Evolutionary conservation across 495 filamentous ascomycete species (phyloP).

Genomic region (Hyphodiscus hymeniophilus): DNA sequence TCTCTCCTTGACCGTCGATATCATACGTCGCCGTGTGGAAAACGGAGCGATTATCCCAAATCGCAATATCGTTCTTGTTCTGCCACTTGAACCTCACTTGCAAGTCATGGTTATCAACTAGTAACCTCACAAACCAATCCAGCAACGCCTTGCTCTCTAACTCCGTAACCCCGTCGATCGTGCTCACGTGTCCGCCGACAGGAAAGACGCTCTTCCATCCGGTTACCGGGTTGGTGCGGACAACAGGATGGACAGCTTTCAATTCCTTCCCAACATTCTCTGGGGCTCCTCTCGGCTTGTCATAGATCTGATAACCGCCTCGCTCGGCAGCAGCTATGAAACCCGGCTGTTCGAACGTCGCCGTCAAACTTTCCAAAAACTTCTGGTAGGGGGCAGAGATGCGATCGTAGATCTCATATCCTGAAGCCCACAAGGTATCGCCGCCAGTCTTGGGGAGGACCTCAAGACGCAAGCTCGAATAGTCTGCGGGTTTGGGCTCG

Average conservation of each 20-base stretch:
- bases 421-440: conserved; percentile 64
- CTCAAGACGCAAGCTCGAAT: conserved; percentile 50
- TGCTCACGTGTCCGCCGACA: conserved; percentile 50
- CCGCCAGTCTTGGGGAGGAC: conserved; percentile 66
- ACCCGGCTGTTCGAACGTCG: conserved; percentile 52
- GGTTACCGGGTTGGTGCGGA: conserved; percentile 77
- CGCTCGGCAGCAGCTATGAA: conserved; percentile 50
- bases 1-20: conserved; percentile 48
- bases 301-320: conserved; percentile 48
- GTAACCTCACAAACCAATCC: conserved; percentile 50
- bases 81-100: conserved; percentile 66
- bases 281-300: conserved; percentile 51
- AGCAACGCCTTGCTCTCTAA: conserved; percentile 56
- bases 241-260: conserved; percentile 57
- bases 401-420: conserved; percentile 73
- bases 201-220: conserved; percentile 71
- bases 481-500: conserved; percentile 58
- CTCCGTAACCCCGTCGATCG: conserved; percentile 60
- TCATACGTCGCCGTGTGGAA: conserved; percentile 69
- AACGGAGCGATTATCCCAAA: conserved; percentile 71
- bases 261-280: conserved; percentile 59
- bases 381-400: conserved; percentile 54
- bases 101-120: conserved; percentile 72
- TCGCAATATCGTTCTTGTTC: conserved; percentile 54
- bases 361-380: conserved; percentile 63